Conservation (phyloP, 257 asterid species). For the Ligustrum vulgare region DNA sequence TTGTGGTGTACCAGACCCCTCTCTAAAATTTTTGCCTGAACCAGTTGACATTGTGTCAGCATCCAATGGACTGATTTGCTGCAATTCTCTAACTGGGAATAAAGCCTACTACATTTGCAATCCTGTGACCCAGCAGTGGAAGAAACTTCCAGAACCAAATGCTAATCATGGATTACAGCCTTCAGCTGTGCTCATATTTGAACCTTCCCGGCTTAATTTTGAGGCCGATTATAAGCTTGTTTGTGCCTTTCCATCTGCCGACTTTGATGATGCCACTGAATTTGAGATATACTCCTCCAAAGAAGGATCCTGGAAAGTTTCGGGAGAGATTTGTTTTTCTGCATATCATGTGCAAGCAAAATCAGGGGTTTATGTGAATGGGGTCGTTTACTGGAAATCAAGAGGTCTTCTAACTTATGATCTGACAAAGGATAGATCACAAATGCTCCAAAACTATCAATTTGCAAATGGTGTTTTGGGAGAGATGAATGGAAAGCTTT, state of each 20-base stretch:
- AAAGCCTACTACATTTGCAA: slow-evolving; percentile 51
- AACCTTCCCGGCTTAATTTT: slow-evolving; percentile 53
- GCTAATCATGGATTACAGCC: slow-evolving; percentile 47
- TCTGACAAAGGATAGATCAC: slow-evolving; percentile 44
- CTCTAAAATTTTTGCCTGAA: slow-evolving; percentile 44
- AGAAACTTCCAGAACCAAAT: slow-evolving; percentile 47
- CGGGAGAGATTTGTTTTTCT: slow-evolving; percentile 50
- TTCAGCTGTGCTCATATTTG: slow-evolving; percentile 34
- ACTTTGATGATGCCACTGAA: slow-evolving; percentile 55
- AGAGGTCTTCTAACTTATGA: slow-evolving; percentile 35
- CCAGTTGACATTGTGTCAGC: slow-evolving; percentile 49
- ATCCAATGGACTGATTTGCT: slow-evolving; percentile 52
- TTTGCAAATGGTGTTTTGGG: slow-evolving; percentile 23
- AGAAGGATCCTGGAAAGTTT: slow-evolving; percentile 46
- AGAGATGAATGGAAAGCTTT: slow-evolving; percentile 39
- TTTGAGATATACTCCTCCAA: slow-evolving; percentile 52
- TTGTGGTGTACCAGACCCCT: slow-evolving; percentile 59
- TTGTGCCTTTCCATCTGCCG: slow-evolving; percentile 45
- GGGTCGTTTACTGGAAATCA: slow-evolving; percentile 40
- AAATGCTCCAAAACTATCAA: slow-evolving; percentile 13
- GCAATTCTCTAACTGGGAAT: slow-evolving; percentile 38
- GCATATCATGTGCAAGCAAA: slow-evolving; percentile 11
- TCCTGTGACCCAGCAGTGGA: slow-evolving; percentile 45
- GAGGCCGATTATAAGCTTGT: slow-evolving; percentile 45
- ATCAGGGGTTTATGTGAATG: slow-evolving; percentile 45